A percentile compares a stretch with the other conserved stretches of the same genome.
These are phyloP conservation scores for Erigeron canadensis DNA, from an alignment of 129 eudicot genomes.

Conservation along the genomic window DNA sequence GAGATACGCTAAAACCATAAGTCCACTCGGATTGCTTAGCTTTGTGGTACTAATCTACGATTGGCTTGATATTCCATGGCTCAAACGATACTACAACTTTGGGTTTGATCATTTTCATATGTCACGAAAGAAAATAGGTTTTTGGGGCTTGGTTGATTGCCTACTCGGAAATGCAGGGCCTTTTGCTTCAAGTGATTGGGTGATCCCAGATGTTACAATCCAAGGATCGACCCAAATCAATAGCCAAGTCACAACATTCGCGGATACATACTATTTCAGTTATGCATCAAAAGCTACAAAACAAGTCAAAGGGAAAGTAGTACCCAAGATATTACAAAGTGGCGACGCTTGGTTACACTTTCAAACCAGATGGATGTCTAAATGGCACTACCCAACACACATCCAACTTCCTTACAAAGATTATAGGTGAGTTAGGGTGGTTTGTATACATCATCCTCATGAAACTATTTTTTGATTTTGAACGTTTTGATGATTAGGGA, in stretches of 20 bases:
- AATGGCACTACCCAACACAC: slow-evolving; percentile 65
- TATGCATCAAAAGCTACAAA: slow-evolving; percentile 69
- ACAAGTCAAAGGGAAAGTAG: slow-evolving; percentile 47
- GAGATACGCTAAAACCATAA: slow-evolving; percentile 51
- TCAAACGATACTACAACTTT: slow-evolving; percentile 64
- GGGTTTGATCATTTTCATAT: slow-evolving; percentile 85
- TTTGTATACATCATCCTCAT: not conserved
- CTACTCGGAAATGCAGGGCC: slow-evolving; percentile 69
- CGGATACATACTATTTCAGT: slow-evolving; percentile 76
- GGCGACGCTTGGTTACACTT: slow-evolving; percentile 52
- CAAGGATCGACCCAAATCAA: slow-evolving; percentile 68
- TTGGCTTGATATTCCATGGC: slow-evolving; percentile 68
- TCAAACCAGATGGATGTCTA: slow-evolving; percentile 60
- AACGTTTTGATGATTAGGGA: slow-evolving; percentile 53
- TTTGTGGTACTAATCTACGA: slow-evolving; percentile 61
- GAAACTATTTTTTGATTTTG: not conserved
- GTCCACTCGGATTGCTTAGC: slow-evolving; percentile 52
- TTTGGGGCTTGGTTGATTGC: slow-evolving; percentile 67
- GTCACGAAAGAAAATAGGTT: slow-evolving; percentile 59
- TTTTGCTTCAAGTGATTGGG: slow-evolving; percentile 81
- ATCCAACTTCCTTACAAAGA: slow-evolving; percentile 65
- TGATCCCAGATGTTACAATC: slow-evolving; percentile 68
- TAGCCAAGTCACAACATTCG: slow-evolving; percentile 56
- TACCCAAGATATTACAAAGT: slow-evolving; percentile 58
- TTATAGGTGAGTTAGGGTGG: slow-evolving; percentile 41